Conservation (phyloP, 768 basidiomycete species). For the Lactifluus rugatus region DNA sequence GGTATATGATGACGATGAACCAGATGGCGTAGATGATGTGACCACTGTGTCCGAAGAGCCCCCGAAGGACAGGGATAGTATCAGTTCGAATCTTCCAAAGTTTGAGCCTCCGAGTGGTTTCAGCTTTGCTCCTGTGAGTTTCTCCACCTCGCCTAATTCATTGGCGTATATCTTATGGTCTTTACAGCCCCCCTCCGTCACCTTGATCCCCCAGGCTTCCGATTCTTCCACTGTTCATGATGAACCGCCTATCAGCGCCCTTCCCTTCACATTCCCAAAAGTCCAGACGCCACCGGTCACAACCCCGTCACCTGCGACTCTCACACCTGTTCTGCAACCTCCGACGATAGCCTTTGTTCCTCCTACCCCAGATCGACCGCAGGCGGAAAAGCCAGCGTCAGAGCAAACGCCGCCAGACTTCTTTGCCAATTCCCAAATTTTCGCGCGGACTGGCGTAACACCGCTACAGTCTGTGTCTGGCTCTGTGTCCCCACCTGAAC, state of each 20-base stretch:
- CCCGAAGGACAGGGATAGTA: slow-evolving; percentile 31
- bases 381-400: slow-evolving; percentile 1
- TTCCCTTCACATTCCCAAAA: slow-evolving; percentile 19
- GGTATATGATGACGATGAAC: slow-evolving; percentile 41
- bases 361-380: slow-evolving; percentile 23
- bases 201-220: slow-evolving; percentile 24
- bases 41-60: slow-evolving; percentile 30
- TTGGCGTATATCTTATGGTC: slow-evolving; percentile 3
- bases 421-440: slow-evolving; percentile 44
- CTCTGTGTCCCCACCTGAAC: background rate
- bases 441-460: slow-evolving; percentile 24
- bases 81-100: slow-evolving; percentile 35
- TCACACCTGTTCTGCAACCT: background rate
- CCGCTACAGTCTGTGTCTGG: slow-evolving; percentile 21
- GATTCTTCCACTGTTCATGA: slow-evolving; percentile 53
- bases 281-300: slow-evolving; percentile 18
- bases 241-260: slow-evolving; percentile 17
- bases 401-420: slow-evolving; percentile 46
- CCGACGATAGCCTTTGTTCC: slow-evolving; percentile 26
- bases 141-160: background rate
- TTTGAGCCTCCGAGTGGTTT: slow-evolving; percentile 57
- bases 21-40: slow-evolving; percentile 26
- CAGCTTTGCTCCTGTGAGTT: slow-evolving; percentile 53
- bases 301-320: slow-evolving; percentile 20
- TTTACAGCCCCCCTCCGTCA: slow-evolving; percentile 13